phyloP scores from a whole-genome alignment of 768 basidiomycete species.

The Mrakia frigida region DNA sequence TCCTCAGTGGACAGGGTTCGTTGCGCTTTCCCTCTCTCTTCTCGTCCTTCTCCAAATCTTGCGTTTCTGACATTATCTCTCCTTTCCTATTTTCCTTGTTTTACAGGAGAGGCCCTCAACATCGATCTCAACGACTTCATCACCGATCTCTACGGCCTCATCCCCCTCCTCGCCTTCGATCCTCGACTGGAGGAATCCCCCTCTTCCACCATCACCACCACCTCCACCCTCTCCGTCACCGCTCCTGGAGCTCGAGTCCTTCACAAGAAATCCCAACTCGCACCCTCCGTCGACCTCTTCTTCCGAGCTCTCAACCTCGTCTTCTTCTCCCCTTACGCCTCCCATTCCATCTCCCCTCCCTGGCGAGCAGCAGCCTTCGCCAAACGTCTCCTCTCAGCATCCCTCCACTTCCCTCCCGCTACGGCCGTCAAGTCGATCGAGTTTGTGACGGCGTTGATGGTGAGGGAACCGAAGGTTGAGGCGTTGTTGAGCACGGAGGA shows the following conservation, averaged over 20 bases:
- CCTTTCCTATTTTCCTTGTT: conserved; percentile 24
- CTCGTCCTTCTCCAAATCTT: not conserved
- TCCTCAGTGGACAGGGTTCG: conserved; percentile 86
- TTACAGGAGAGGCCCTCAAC: conserved; percentile 86
- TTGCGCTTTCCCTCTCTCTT: conserved; percentile 37
- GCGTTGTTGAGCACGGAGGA: conserved; percentile 83
- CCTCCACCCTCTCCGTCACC: conserved; percentile 34
- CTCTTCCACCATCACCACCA: conserved; percentile 38
- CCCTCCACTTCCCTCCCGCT: conserved; percentile 71
- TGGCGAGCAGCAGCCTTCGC: conserved; percentile 83
- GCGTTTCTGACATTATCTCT: not conserved
- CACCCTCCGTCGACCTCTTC: conserved; percentile 55
- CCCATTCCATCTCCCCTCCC: conserved; percentile 54
- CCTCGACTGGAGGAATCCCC: conserved; percentile 59
- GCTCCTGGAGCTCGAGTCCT: conserved; percentile 34
- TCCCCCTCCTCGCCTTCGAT: conserved; percentile 66
- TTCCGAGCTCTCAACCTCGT: conserved; percentile 78
- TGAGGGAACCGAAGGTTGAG: conserved; percentile 72
- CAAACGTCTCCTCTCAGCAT: conserved; percentile 78
- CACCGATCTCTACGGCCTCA: conserved; percentile 71
- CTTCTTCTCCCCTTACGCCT: conserved; percentile 66
- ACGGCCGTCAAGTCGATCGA: conserved; percentile 63
- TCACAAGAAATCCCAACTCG: conserved; percentile 35
- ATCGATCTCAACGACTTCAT: conserved; percentile 90
- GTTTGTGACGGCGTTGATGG: conserved; percentile 66